Percentiles rank a stretch among this genome's conserved stretches.
These are phyloP conservation scores for Volvox carteri DNA, from an alignment of 163 green algal species.

Conservation along the genomic window DNA sequence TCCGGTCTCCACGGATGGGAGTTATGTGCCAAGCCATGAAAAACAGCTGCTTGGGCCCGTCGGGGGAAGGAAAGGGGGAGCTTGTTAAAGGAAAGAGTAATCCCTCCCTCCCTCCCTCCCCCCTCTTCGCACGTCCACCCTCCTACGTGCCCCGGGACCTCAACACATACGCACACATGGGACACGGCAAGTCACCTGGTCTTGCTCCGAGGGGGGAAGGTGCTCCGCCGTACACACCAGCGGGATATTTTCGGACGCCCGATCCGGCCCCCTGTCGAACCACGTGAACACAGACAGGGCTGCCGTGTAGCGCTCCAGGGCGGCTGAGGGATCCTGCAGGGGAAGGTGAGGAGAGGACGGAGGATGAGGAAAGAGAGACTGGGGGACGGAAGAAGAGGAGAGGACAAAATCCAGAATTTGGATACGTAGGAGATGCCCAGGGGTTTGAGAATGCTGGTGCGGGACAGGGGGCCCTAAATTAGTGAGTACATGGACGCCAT, in stretches of 20 bases:
- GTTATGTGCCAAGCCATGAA: too few relatives aligned
- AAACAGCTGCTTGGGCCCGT: too few relatives aligned
- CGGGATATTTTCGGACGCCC: conserved; percentile 51
- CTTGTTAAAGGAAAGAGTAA: too few relatives aligned
- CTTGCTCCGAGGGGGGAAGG: conserved; percentile 9
- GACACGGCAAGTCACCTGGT: too few relatives aligned
- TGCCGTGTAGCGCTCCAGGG: conserved; percentile 48
- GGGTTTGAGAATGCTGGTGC: too few relatives aligned
- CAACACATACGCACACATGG: conserved; percentile 52
- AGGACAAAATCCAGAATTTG: too few relatives aligned
- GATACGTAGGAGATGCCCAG: too few relatives aligned
- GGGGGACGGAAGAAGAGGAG: too few relatives aligned
- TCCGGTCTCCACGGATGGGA: too few relatives aligned
- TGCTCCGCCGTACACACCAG: conserved; percentile 25
- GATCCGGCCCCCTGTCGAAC: conserved; percentile 61
- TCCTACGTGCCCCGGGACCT: conserved; percentile 11
- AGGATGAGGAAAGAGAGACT: not conserved
- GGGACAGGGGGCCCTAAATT: too few relatives aligned
- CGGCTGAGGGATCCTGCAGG: conserved; percentile 49
- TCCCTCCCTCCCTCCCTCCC: not conserved
- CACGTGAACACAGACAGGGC: conserved; percentile 60
- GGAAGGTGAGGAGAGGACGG: not conserved
- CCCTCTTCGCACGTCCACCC: not conserved
- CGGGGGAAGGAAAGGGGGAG: too few relatives aligned
- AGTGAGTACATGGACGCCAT: too few relatives aligned